Evolutionary conservation across 306 rosid genomes (phyloP).

Genomic region (Cucurbita maxima): DNA sequence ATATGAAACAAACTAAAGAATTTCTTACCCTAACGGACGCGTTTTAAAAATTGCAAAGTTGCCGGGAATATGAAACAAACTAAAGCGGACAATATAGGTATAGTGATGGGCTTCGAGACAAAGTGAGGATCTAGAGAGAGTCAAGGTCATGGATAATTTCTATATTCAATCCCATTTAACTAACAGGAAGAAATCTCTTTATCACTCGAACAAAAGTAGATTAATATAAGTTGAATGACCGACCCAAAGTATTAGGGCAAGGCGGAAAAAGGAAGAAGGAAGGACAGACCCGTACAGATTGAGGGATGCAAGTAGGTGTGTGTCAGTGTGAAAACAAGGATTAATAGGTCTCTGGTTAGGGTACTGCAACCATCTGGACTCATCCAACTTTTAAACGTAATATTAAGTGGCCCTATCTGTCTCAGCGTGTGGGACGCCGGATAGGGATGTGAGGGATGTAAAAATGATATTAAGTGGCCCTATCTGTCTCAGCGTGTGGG

Average conservation of each 20-base stretch:
- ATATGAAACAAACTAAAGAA: no score
- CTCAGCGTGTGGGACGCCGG: background rate
- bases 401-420: background rate
- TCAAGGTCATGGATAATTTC: no score
- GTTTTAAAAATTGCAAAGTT: no score
- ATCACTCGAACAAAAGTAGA: no score
- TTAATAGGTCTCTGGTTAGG: background rate
- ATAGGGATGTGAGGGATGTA: background rate
- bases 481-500: background rate
- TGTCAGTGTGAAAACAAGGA: background rate
- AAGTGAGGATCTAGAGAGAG: no score
- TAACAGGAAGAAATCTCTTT: no score
- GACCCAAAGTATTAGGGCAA: background rate
- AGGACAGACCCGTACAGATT: background rate
- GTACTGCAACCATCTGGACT: background rate
- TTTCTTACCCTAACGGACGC: no score
- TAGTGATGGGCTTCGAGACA: no score
- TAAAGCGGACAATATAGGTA: no score
- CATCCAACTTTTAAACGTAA: background rate
- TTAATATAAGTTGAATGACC: background rate
- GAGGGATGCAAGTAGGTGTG: constrained; percentile 1
- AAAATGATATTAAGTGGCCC: background rate
- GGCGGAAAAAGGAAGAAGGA: background rate
- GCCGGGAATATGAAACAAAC: no score
- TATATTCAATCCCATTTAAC: no score